phyloP scores from a whole-genome alignment of 306 rosid species.

The Cucurbita ficifolia region DNA sequence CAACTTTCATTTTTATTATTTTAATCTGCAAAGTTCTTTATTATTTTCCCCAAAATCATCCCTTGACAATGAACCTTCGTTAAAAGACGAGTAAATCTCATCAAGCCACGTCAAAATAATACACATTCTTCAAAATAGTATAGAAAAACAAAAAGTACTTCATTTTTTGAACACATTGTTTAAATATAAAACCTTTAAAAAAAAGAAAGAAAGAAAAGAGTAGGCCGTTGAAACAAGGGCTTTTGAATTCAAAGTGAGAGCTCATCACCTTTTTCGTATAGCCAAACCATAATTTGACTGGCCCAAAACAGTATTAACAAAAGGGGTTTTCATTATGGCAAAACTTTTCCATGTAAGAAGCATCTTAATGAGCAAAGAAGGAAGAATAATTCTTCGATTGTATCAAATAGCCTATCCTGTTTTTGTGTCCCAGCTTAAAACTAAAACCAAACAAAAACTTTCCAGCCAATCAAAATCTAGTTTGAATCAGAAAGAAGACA shows the following conservation, averaged over 20 bases:
- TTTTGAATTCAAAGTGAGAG: conserved; percentile 3
- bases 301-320: neutral
- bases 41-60: neutral
- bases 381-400: neutral
- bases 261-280: neutral
- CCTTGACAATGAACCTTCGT: neutral
- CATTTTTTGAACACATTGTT: neutral
- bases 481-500: neutral
- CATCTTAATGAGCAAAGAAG: neutral
- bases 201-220: neutral
- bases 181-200: neutral
- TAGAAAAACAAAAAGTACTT: neutral
- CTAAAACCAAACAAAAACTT: neutral
- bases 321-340: neutral
- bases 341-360: neutral
- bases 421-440: conserved; percentile 1
- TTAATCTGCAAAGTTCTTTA: neutral
- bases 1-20: neutral
- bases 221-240: neutral
- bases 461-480: neutral
- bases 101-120: neutral
- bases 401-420: neutral
- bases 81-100: neutral
- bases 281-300: neutral
- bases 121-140: neutral